phyloP scores from a whole-genome alignment of 2,329 filamentous ascomycete genomes.

The Cercospora beticola region DNA sequence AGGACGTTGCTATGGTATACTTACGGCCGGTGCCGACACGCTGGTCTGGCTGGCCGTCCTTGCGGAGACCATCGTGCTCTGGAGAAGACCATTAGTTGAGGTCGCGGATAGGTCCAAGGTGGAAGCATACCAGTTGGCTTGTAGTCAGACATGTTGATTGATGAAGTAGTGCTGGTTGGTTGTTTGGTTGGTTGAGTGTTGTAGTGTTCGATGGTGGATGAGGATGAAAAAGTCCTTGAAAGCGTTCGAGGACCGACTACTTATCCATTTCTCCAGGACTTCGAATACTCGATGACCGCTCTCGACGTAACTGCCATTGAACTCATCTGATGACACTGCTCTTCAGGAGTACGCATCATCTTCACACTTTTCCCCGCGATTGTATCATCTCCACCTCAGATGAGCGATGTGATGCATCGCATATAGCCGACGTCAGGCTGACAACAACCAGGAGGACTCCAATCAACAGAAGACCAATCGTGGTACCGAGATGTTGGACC shows the following conservation, averaged over 20 bases:
- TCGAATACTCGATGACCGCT: conserved; percentile 4
- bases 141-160: conserved; percentile 38
- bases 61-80: conserved; percentile 46
- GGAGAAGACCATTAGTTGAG: conserved; percentile 6
- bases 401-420: neutral
- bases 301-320: conserved; percentile 8
- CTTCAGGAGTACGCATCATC: conserved; percentile 1
- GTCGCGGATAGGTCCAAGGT: neutral
- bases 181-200: conserved; percentile 5
- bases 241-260: neutral
- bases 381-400: neutral
- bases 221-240: conserved; percentile 5
- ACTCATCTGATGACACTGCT: neutral
- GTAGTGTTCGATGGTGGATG: conserved; percentile 13
- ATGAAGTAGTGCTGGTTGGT: conserved; percentile 4
- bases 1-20: neutral
- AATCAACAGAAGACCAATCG: neutral
- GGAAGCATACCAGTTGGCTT: conserved; percentile 36
- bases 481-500: conserved; percentile 4
- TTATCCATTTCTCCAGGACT: conserved; percentile 6
- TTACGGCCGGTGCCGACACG: conserved; percentile 42
- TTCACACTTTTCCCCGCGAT: neutral
- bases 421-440: neutral
- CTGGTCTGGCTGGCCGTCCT: conserved; percentile 46
- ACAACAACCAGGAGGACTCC: neutral